A percentile compares a stretch with the other conserved stretches of the same genome.
Evolutionary conservation across 2,329 filamentous ascomycete genomes (phyloP).

Genomic region (Cladophialophora yegresii): DNA sequence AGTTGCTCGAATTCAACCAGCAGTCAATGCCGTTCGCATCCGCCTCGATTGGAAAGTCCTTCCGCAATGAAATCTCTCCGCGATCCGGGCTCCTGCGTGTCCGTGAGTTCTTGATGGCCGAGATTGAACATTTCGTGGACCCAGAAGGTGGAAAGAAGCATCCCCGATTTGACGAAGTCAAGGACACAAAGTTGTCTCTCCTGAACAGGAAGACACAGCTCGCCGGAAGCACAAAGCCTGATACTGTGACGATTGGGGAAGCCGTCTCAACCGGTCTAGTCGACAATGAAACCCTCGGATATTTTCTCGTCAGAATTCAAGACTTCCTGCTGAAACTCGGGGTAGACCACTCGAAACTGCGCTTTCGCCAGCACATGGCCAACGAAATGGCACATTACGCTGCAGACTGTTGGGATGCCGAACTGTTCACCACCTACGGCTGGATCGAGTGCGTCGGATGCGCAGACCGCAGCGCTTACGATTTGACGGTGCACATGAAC

Average conservation of each 20-base stretch:
- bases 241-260: constrained; percentile 76
- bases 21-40: constrained; percentile 95
- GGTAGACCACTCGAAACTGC: constrained; percentile 81
- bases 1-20: constrained; percentile 95
- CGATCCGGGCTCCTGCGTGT: constrained; percentile 88
- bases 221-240: constrained; percentile 75
- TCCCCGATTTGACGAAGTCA: constrained; percentile 79
- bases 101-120: constrained; percentile 96
- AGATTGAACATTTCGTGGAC: constrained; percentile 98
- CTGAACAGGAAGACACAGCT: constrained; percentile 84
- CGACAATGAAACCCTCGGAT: constrained; percentile 96
- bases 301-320: constrained; percentile 93
- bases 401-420: constrained; percentile 95
- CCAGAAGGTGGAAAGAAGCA: constrained; percentile 95
- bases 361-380: constrained; percentile 96
- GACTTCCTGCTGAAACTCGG: constrained; percentile 87
- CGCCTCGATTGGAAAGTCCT: constrained; percentile 95
- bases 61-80: constrained; percentile 96
- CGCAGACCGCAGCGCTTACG: constrained; percentile 92
- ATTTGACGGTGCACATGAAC: constrained; percentile 87
- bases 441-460: constrained; percentile 99
- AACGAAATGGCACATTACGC: constrained; percentile 94
- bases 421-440: constrained; percentile 85
- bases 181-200: constrained; percentile 78
- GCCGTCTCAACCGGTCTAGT: constrained; percentile 81